Conservation (phyloP, 129 eudicot genomes). For the Lactuca sativa region DNA sequence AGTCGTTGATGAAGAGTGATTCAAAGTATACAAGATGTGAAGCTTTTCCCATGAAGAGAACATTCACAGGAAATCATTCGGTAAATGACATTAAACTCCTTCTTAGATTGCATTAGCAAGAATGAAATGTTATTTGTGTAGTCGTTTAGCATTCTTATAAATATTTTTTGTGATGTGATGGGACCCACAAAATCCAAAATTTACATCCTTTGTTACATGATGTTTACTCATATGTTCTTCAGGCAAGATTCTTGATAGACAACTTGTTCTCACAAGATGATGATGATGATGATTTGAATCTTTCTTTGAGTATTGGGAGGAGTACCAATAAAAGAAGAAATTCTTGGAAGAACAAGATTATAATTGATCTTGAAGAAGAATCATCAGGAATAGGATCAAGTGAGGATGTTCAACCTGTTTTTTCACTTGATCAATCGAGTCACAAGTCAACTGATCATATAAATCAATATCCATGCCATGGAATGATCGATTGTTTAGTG, state of each 20-base stretch:
- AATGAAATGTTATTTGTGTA: neutral
- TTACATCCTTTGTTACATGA: constrained; percentile 12
- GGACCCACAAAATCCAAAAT: neutral
- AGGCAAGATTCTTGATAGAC: constrained; percentile 35
- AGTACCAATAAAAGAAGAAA: constrained; percentile 29
- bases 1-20: constrained; percentile 39
- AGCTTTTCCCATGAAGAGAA: constrained; percentile 23
- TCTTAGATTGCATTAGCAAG: neutral
- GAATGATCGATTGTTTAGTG: neutral
- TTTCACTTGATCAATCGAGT: constrained; percentile 10
- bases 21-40: constrained; percentile 26
- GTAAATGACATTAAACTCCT: constrained; percentile 12
- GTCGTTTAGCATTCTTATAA: neutral
- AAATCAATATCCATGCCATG: neutral
- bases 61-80: constrained; percentile 21
- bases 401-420: constrained; percentile 13
- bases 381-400: constrained; percentile 28
- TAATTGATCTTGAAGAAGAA: constrained; percentile 55
- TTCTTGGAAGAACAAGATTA: constrained; percentile 30
- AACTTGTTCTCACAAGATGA: constrained; percentile 6
- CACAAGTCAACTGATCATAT: constrained; percentile 6
- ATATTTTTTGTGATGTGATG: neutral
- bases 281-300: constrained; percentile 31
- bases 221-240: constrained; percentile 21
- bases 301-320: constrained; percentile 48